Conservation (phyloP, 805 yeast genomes). For the Kodamaea neixiangensis region DNA sequence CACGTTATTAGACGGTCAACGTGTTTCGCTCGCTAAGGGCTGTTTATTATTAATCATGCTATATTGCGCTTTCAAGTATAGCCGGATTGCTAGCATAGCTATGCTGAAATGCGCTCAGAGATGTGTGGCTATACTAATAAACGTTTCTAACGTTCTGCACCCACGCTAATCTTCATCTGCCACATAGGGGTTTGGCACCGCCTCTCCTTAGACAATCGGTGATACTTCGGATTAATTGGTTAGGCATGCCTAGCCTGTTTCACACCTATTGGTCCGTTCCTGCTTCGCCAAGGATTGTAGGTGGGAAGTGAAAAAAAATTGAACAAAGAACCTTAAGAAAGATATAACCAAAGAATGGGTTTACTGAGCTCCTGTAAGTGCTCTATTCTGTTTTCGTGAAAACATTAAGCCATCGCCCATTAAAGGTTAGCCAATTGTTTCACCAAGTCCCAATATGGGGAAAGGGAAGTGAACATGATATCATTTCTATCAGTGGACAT, state of each 20-base stretch:
- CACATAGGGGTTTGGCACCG: not conserved
- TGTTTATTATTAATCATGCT: not conserved
- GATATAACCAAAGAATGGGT: not conserved
- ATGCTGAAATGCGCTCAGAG: not conserved
- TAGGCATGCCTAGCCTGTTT: not conserved
- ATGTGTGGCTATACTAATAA: not conserved
- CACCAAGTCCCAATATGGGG: not conserved
- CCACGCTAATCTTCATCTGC: not conserved
- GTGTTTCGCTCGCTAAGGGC: not conserved
- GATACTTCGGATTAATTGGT: not conserved
- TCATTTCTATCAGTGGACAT: not conserved
- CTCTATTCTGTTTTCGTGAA: not conserved
- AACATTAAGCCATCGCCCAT: not conserved
- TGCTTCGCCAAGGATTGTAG: not conserved
- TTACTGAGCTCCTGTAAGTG: not conserved
- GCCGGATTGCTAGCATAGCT: not conserved
- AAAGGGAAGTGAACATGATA: not conserved
- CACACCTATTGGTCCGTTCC: not conserved
- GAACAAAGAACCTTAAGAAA: not conserved
- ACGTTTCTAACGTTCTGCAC: not conserved
- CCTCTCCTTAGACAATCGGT: not conserved
- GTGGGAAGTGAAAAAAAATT: not conserved
- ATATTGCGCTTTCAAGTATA: not conserved
- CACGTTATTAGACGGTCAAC: not conserved
- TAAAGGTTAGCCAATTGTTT: not conserved